Evolutionary conservation across 2,329 filamentous ascomycete species (phyloP).

Genomic region (Celoporthe dispersa): DNA sequence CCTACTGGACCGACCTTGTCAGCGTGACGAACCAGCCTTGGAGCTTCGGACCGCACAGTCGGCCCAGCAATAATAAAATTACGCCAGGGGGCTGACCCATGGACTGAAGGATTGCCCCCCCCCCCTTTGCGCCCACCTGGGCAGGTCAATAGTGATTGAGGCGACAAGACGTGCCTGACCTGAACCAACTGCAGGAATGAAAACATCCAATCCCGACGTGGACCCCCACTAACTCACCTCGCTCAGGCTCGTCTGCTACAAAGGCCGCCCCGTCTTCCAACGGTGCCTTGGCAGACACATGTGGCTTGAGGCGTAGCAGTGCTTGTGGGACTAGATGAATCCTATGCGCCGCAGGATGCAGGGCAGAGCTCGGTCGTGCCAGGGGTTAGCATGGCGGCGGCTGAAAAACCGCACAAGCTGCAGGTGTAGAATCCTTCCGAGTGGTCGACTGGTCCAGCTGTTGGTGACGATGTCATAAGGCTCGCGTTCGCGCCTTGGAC

Average conservation of each 20-base stretch:
- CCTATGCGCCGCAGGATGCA: not conserved
- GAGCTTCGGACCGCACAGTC: not conserved
- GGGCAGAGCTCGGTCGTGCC: not conserved
- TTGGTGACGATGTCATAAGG: constrained; percentile 8
- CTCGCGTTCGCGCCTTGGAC: not conserved
- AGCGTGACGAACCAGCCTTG: not conserved
- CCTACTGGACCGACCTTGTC: not conserved
- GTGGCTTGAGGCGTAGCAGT: not conserved
- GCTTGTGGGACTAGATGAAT: not conserved
- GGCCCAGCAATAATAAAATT: not conserved
- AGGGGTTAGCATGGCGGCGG: not conserved
- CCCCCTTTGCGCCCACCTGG: not conserved
- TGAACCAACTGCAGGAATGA: constrained; percentile 3
- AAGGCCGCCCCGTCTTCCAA: not conserved
- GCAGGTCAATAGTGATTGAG: not conserved
- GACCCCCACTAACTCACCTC: not conserved
- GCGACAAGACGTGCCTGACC: too few species aligned
- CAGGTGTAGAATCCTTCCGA: constrained; percentile 5
- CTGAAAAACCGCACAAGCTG: not conserved
- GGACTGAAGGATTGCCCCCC: not conserved
- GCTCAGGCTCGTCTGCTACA: not conserved
- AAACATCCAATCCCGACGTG: not conserved
- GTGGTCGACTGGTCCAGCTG: not conserved
- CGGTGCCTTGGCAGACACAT: not conserved
- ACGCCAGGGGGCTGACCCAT: not conserved